These are phyloP conservation scores for Sicyos baderoa DNA, from an alignment of 306 rosid genomes.

Conservation along the genomic window DNA sequence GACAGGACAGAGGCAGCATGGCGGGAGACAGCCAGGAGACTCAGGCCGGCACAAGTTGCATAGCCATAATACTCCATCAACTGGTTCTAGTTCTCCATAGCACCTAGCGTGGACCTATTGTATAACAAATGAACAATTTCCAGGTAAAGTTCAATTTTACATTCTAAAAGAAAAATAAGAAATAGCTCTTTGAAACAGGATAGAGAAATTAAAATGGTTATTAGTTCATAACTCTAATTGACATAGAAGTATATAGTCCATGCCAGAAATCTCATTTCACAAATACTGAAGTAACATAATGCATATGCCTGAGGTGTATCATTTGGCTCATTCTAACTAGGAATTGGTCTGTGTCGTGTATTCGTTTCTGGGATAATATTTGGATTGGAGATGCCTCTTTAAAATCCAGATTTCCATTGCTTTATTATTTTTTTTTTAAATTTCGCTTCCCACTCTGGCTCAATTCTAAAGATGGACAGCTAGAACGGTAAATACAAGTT, in stretches of 20 bases:
- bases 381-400: no score
- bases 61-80: constrained; percentile 82
- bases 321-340: no score
- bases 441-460: no score
- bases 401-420: no score
- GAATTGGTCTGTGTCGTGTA: no score
- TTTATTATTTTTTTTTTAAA: no score
- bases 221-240: neutral
- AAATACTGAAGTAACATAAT: no score
- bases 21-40: constrained; percentile 62
- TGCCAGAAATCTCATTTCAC: no score
- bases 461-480: no score
- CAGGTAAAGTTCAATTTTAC: neutral
- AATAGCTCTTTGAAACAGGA: neutral
- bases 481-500: no score
- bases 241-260: neutral
- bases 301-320: neutral
- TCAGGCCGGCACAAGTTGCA: constrained; percentile 91
- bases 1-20: constrained; percentile 93
- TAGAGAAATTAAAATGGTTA: neutral
- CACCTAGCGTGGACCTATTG: constrained; percentile 91
- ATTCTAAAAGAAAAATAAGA: neutral
- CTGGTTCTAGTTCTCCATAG: constrained; percentile 90
- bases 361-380: no score
- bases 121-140: constrained; percentile 2